Evolutionary conservation across 106 monocot species (phyloP), one percentile per base, ranked within the genome.

Genomic region (Cymbidium sinense): DNA sequence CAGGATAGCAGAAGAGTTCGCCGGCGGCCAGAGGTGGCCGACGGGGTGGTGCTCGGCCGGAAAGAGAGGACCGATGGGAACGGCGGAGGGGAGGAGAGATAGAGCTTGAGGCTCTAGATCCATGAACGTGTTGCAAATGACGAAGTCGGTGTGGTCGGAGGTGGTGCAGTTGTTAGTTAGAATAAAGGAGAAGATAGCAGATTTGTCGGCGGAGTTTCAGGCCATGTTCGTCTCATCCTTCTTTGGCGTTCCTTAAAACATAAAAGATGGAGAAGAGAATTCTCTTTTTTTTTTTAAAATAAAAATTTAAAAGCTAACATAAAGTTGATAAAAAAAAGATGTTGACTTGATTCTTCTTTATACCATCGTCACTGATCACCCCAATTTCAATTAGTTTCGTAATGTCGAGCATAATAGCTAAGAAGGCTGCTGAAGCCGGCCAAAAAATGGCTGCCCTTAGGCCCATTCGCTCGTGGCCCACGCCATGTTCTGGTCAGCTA

Each of bases 51-150:
- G n/a, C n/a, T n/a, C n/a, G n/a, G n/a, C n/a, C n/a, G n/a, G n/a
- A n/a, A n/a, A n/a, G n/a, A n/a, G n/a, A n/a, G n/a, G n/a, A n/a
- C n/a, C n/a, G n/a, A n/a, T n/a, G n/a, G n/a, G n/a, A n/a, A n/a
- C 17, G 71, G 64, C 2, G 87, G 87, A 20, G 36, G 17, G 55
- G 19, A 50, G 72, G 35, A 20, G 79, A 81, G 77, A 1, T 39
- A 52, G 0, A 79, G 76, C 17, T 1, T 1, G 50, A n/a, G n/a
- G n/a, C 71, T 87, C 87, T 0, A 82, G 31, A 11, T 76, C 81
- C 11, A 34, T 20, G 79, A 79, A 87, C 4, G 84, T 81, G 70
- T 87, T 87, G 83, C 87, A 87, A 58, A 87, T 39, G 44, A 81
- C 47, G 64, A 62, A n/a, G n/a, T 81, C 84, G 12, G 81, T 78